Percentiles rank a stretch among this genome's conserved stretches.
phyloP scores from a whole-genome alignment of 2,329 filamentous ascomycete species.

The Pezicula carpinea region DNA sequence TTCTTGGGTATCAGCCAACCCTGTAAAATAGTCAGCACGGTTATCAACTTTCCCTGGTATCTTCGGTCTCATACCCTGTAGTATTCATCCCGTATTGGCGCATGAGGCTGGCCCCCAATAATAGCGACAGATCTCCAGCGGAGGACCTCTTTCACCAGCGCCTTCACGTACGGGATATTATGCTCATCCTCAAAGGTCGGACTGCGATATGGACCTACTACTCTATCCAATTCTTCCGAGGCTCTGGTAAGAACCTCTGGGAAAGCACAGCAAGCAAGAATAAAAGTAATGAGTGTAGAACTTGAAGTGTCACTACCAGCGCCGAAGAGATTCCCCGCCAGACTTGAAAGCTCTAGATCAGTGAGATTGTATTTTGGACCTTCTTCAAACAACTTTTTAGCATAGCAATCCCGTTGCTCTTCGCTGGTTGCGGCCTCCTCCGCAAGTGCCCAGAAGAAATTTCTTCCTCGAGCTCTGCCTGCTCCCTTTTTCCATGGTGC shows the following conservation, averaged over 20 bases:
- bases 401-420: conserved; percentile 15
- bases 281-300: conserved; percentile 29
- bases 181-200: conserved; percentile 31
- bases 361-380: conserved; percentile 15
- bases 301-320: conserved; percentile 32
- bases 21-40: background rate
- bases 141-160: conserved; percentile 36
- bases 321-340: conserved; percentile 38
- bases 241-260: conserved; percentile 32
- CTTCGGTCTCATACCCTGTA: conserved; percentile 16
- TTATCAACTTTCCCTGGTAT: background rate
- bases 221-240: conserved; percentile 34
- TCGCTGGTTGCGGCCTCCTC: conserved; percentile 17
- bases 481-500: conserved; percentile 18
- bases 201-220: conserved; percentile 31
- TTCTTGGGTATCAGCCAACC: conserved; percentile 34
- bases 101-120: conserved; percentile 22
- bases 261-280: conserved; percentile 36
- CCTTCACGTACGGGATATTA: conserved; percentile 35
- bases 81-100: conserved; percentile 25
- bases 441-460: conserved; percentile 18
- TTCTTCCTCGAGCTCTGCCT: conserved; percentile 8
- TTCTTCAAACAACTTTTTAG: conserved; percentile 19
- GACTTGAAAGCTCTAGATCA: conserved; percentile 13
- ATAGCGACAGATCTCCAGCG: conserved; percentile 34